Evolutionary conservation across 2,329 filamentous ascomycete species (phyloP), one percentile per base, ranked within the genome.

Genomic region (Parafenestella ontariensis): DNA sequence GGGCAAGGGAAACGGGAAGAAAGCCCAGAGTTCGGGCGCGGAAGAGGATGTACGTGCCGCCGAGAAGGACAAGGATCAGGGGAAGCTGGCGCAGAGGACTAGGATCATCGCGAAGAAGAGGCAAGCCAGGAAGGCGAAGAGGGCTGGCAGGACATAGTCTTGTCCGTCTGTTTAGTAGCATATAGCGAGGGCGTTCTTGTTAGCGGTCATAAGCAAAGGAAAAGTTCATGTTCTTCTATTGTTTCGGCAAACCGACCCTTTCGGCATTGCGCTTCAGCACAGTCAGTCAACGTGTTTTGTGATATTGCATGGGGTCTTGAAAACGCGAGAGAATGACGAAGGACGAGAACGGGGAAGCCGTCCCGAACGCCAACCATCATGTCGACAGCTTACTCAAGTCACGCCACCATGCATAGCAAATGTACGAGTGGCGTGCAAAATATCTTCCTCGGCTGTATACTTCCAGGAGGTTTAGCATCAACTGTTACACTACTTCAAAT

Each of bases 61-160:
- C 41, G 53, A 37, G 17, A 54, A 57, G 40, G 57, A 54, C 36
- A 49, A 54, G 37, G 84, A 87, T 66, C 61, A 58, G 37, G 83
- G 81, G 58, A 79, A 80, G 77, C 71, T 86, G 49, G 84, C 84
- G 23, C 85, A 84, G 71, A 78, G 85, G 59, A 90, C 92, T 69
- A 88, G 87, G 69, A 90, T 97, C 69, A 96, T 96, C 75, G 88
- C 87, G 44, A 88, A 91, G 76, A 97, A 96, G 81, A 84, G 92
- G 59, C 85, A 89, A 79, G 85, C 89, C 81, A 86, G 92, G 49
- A 81, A 79, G 61, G 71, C 75, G 74, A 82, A 86, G 72, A 83
- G 85, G 75, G 79, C 83, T 67, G 81, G 83, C 62, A 85, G 84
- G 77, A 81, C 81, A 13, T 66, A 47, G 51, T 26, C 31, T 17